These are phyloP conservation scores for Hanseniaspora vineae DNA, from an alignment of 805 yeast genomes.

Conservation along the genomic window DNA sequence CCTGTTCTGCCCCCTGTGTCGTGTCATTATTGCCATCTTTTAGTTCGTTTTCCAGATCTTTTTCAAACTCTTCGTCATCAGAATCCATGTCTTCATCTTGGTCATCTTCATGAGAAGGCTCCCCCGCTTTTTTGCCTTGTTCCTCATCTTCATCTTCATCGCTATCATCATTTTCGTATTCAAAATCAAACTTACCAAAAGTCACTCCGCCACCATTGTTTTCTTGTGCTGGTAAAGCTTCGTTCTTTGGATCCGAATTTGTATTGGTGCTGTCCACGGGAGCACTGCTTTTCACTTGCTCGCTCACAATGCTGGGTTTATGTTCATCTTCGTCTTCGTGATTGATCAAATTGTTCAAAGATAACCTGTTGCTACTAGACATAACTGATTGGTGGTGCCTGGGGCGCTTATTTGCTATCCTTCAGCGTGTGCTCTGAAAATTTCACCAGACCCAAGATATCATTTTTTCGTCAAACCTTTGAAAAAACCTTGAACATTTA, in stretches of 20 bases:
- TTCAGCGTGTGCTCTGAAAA: no score
- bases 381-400: neutral
- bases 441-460: no score
- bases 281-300: neutral
- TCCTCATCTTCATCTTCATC: conserved; percentile 1
- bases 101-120: conserved; percentile 3
- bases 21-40: conserved; percentile 1
- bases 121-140: conserved; percentile 1
- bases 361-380: conserved; percentile 8
- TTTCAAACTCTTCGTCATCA: neutral
- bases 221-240: conserved; percentile 1
- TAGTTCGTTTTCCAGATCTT: neutral
- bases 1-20: conserved; percentile 1
- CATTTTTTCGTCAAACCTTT: no score
- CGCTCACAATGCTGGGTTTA: conserved; percentile 6
- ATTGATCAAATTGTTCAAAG: conserved; percentile 24
- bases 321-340: conserved; percentile 21
- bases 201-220: conserved; percentile 15
- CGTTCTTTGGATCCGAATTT: conserved; percentile 22
- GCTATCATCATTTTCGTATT: conserved; percentile 22
- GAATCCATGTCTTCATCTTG: conserved; percentile 1
- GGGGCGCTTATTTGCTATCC: neutral
- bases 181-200: conserved; percentile 14
- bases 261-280: conserved; percentile 17
- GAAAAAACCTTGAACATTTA: no score